Evolutionary conservation across 495 filamentous ascomycete genomes (phyloP).

Genomic region (Zalerion maritima): DNA sequence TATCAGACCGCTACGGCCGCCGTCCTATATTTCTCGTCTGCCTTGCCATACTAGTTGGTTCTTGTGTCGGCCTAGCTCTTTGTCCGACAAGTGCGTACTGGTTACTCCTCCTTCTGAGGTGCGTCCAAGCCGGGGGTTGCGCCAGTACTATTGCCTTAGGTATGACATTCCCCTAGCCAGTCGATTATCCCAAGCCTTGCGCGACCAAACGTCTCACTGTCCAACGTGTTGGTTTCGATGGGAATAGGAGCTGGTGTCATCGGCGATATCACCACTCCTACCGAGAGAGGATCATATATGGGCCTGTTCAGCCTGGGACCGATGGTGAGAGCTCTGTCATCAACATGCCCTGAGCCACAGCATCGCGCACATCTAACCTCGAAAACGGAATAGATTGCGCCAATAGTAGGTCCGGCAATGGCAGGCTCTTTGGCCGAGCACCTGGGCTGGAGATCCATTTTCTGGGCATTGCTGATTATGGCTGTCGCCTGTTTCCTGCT

Average conservation of each 20-base stretch:
- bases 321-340: too few relatives aligned
- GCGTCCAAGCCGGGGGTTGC: neutral
- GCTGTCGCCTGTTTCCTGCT: neutral
- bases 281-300: conserved; percentile 1
- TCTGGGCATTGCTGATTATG: neutral
- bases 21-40: neutral
- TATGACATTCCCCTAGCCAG: neutral
- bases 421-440: too few relatives aligned
- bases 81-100: neutral
- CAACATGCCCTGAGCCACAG: neutral
- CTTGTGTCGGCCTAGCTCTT: neutral
- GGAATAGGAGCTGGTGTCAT: neutral
- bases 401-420: too few relatives aligned
- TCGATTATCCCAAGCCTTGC: neutral
- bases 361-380: neutral
- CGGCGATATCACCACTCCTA: neutral
- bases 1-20: neutral
- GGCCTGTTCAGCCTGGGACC: neutral
- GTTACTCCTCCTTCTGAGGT: neutral
- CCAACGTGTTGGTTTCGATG: too few relatives aligned
- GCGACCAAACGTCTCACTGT: too few relatives aligned
- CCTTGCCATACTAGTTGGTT: neutral
- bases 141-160: conserved; percentile 1
- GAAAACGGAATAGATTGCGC: too few relatives aligned
- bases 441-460: neutral